Conservation (phyloP, 768 basidiomycete genomes). For the Piloderma croceum region DNA sequence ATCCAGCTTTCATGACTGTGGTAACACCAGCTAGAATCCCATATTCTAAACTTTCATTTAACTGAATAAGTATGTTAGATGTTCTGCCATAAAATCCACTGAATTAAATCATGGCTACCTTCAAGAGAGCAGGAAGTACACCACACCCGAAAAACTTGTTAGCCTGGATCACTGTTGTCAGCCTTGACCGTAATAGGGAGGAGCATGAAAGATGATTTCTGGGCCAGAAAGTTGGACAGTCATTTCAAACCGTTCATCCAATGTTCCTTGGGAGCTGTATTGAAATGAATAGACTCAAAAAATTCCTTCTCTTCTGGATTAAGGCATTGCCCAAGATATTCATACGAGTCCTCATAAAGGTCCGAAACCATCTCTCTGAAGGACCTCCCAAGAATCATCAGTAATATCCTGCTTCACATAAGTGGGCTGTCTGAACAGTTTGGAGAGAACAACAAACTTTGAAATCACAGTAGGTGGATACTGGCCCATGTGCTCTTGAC, state of each 20-base stretch:
- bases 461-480: slow-evolving; percentile 12
- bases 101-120: slow-evolving; percentile 11
- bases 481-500: slow-evolving; percentile 12
- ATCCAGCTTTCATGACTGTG: slow-evolving; percentile 10
- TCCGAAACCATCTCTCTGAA: slow-evolving; percentile 5
- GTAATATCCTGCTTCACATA: slow-evolving; percentile 9
- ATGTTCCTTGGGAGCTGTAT: slow-evolving; percentile 4
- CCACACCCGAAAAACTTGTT: slow-evolving; percentile 13
- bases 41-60: slow-evolving; percentile 7
- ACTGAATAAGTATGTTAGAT: slow-evolving; percentile 7
- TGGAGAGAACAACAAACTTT: slow-evolving; percentile 11
- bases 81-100: slow-evolving; percentile 6
- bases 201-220: slow-evolving; percentile 10
- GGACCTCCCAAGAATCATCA: slow-evolving; percentile 7
- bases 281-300: slow-evolving; percentile 10
- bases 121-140: slow-evolving; percentile 13
- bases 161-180: slow-evolving; percentile 12
- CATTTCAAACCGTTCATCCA: slow-evolving; percentile 4
- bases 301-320: slow-evolving; percentile 4
- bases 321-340: slow-evolving; percentile 9
- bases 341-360: slow-evolving; percentile 8
- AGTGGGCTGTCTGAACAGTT: slow-evolving; percentile 7
- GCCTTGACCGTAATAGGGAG: slow-evolving; percentile 6
- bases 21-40: slow-evolving; percentile 10
- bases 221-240: slow-evolving; percentile 9